Percentiles rank a stretch among this genome's conserved stretches.
These are phyloP conservation scores for Miscanthus lutarioriparius DNA, from an alignment of 176 grass and related monocot species.

Conservation along the genomic window DNA sequence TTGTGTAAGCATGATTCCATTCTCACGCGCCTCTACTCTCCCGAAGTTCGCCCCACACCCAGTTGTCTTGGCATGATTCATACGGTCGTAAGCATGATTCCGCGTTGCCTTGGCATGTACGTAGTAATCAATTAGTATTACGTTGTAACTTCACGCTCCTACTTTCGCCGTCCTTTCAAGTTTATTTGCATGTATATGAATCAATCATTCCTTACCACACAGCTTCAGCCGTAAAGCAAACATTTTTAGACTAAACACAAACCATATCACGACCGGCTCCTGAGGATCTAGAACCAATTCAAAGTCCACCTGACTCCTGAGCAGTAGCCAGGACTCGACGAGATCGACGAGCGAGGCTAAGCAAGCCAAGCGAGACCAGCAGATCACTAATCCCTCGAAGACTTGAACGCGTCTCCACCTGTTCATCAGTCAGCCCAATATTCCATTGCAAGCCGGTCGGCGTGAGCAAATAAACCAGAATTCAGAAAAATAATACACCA, in stretches of 20 bases:
- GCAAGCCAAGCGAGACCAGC: not conserved
- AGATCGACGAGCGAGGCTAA: not conserved
- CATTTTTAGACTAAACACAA: not conserved
- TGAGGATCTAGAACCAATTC: not conserved
- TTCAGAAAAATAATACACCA: not conserved
- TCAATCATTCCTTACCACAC: not conserved
- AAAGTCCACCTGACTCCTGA: not conserved
- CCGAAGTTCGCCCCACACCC: too few species aligned
- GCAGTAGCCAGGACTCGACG: not conserved
- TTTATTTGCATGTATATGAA: not conserved
- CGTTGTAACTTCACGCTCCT: too few species aligned
- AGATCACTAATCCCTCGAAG: not conserved
- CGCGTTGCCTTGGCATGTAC: too few species aligned
- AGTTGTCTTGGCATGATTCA: not conserved
- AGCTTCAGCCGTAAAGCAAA: not conserved
- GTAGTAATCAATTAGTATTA: too few species aligned
- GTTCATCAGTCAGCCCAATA: not conserved
- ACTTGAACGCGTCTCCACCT: conserved; percentile 30
- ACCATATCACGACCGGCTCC: not conserved
- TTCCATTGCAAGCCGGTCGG: not conserved
- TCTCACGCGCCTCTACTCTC: not conserved
- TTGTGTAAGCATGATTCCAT: not conserved
- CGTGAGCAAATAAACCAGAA: not conserved
- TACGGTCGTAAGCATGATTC: too few species aligned
- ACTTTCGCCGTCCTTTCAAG: too few species aligned